These are phyloP conservation scores for Stereocaulon alpinum DNA, from an alignment of 495 filamentous ascomycete genomes.

Conservation along the genomic window DNA sequence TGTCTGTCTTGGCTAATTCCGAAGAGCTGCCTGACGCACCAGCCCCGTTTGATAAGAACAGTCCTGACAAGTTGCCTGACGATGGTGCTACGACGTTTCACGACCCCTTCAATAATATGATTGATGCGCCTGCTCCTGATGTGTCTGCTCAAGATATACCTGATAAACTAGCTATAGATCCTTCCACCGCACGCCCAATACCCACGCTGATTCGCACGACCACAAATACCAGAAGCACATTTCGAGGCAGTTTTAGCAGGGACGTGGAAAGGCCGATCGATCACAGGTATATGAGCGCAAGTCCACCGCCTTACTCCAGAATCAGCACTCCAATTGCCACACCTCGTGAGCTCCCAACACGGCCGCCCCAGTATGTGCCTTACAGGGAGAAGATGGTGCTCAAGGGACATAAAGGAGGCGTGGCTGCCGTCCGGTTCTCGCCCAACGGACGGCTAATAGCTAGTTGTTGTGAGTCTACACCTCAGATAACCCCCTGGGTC, in stretches of 20 bases:
- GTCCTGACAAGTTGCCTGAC: background rate
- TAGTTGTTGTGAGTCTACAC: conserved; percentile 53
- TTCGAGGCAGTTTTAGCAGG: conserved; percentile 11
- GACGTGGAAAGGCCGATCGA: background rate
- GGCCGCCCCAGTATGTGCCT: conserved; percentile 30
- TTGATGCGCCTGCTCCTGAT: background rate
- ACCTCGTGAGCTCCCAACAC: conserved; percentile 11
- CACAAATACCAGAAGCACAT: conserved; percentile 1
- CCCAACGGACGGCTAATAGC: conserved; percentile 85
- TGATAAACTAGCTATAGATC: conserved; percentile 27
- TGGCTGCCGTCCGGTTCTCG: conserved; percentile 83
- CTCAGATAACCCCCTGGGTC: background rate
- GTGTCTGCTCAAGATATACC: conserved; percentile 29
- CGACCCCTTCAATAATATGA: background rate
- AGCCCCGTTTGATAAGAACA: background rate
- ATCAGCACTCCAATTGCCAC: conserved; percentile 19
- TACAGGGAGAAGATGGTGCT: conserved; percentile 57
- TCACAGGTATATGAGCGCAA: conserved; percentile 6
- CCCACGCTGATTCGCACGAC: conserved; percentile 4
- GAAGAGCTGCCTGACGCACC: background rate
- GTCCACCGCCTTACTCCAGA: conserved; percentile 17
- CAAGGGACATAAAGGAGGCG: conserved; percentile 61
- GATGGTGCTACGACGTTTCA: no score
- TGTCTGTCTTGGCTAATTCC: background rate
- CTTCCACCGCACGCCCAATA: conserved; percentile 11